Evolutionary conservation across 345 rosid genomes (phyloP).

Genomic region (Anacardium occidentale): DNA sequence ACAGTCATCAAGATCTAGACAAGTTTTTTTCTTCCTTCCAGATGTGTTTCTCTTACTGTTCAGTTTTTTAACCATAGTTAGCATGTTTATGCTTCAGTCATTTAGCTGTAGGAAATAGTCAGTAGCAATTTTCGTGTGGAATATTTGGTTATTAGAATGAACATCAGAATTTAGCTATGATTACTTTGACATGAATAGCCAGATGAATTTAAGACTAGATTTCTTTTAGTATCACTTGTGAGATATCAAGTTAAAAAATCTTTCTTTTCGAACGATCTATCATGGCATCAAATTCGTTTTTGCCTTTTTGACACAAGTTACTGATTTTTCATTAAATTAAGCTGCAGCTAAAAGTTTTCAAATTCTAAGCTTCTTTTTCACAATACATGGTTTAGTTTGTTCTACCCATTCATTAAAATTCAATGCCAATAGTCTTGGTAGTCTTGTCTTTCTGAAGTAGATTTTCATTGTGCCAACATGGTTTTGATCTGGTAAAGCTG

Average conservation of each 20-base stretch:
- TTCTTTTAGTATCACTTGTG: not conserved
- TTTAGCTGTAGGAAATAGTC: not conserved
- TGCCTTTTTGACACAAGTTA: not conserved
- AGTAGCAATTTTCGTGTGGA: not conserved
- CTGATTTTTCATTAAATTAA: not conserved
- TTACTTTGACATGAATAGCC: not conserved
- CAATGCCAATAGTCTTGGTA: not conserved
- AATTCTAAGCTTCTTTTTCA: not conserved
- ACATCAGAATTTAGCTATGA: not conserved
- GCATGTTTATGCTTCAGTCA: not conserved
- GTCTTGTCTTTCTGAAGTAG: not conserved
- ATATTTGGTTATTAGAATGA: not conserved
- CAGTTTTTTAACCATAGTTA: not conserved
- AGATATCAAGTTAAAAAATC: not conserved
- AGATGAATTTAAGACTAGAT: not conserved
- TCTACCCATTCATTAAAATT: not conserved
- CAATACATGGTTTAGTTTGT: not conserved
- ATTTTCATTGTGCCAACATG: not conserved
- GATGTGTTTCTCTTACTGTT: not conserved
- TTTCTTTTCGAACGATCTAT: not conserved
- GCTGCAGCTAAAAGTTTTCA: not conserved
- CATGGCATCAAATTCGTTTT: not conserved
- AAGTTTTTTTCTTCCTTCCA: not conserved
- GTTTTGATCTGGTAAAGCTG: too few relatives aligned
- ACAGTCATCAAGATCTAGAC: not conserved